These are phyloP conservation scores for Pseudogymnoascus sp. DNA, from an alignment of 2,329 filamentous ascomycete species.

Conservation along the genomic window DNA sequence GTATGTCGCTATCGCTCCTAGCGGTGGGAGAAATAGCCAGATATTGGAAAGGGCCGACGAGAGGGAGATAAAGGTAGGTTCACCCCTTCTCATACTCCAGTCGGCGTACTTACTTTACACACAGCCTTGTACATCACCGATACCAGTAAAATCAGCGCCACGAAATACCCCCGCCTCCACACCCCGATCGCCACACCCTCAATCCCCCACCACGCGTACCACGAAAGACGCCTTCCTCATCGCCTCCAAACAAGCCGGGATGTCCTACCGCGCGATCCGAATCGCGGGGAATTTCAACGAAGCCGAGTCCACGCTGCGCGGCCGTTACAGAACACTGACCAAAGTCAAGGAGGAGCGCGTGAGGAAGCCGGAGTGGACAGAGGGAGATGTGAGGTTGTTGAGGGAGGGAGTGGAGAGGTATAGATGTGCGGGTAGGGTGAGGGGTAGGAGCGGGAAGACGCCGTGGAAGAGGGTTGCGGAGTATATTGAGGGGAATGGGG, in stretches of 20 bases:
- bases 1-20: neutral
- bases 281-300: slow-evolving; percentile 46
- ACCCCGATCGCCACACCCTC: neutral
- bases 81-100: neutral
- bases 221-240: slow-evolving; percentile 44
- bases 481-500: slow-evolving; percentile 43
- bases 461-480: slow-evolving; percentile 51
- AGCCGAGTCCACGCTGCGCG: slow-evolving; percentile 65
- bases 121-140: neutral
- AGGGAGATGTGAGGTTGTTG: slow-evolving; percentile 49
- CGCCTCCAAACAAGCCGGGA: slow-evolving; percentile 43
- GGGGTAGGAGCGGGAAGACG: slow-evolving; percentile 38
- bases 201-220: neutral
- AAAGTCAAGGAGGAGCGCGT: slow-evolving; percentile 55
- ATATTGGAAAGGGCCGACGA: neutral
- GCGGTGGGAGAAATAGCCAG: neutral
- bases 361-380: slow-evolving; percentile 56
- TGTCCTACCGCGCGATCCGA: slow-evolving; percentile 59
- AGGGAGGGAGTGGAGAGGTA: neutral
- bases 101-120: neutral
- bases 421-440: slow-evolving; percentile 23
- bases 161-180: neutral
- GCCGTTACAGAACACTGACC: slow-evolving; percentile 56
- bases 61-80: neutral
- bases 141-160: neutral